Conservation (phyloP, 768 basidiomycete genomes). For the Rubroboletus pulcherrimus region DNA sequence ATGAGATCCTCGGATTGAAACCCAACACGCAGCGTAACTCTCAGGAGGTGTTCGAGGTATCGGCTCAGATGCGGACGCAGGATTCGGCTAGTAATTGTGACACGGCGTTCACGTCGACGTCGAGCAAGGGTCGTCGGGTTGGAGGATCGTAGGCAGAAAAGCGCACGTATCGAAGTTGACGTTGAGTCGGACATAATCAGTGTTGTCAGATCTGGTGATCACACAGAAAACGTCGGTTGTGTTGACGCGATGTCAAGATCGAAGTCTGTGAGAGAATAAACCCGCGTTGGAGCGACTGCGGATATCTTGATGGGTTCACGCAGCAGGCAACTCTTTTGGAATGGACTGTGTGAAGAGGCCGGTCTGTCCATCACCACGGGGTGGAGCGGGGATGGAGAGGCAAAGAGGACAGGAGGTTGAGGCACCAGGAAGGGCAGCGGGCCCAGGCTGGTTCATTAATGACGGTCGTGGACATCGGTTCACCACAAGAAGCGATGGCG, state of each 20-base stretch:
- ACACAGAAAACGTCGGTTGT: not conserved
- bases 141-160: slow-evolving; percentile 19
- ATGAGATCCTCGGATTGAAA: slow-evolving; percentile 19
- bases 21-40: slow-evolving; percentile 2
- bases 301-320: not conserved
- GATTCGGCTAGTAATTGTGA: not conserved
- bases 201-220: not conserved
- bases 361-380: not conserved
- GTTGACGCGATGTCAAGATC: slow-evolving; percentile 3
- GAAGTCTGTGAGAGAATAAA: slow-evolving; percentile 11
- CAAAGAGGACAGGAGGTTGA: too few relatives aligned
- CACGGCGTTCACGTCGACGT: not conserved
- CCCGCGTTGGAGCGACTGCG: not conserved
- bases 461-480: not conserved
- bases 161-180: slow-evolving; percentile 7
- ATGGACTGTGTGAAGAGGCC: not conserved
- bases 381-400: too few relatives aligned
- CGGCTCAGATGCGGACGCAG: slow-evolving; percentile 1
- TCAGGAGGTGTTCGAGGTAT: not conserved
- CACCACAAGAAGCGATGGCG: not conserved
- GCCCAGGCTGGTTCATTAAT: not conserved
- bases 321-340: too few relatives aligned
- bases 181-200: not conserved
- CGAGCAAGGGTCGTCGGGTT: not conserved
- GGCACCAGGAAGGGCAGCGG: too few relatives aligned